These are phyloP conservation scores for Kurtzmaniella quercitrusa DNA, from an alignment of 1,139 yeast genomes.

Conservation along the genomic window DNA sequence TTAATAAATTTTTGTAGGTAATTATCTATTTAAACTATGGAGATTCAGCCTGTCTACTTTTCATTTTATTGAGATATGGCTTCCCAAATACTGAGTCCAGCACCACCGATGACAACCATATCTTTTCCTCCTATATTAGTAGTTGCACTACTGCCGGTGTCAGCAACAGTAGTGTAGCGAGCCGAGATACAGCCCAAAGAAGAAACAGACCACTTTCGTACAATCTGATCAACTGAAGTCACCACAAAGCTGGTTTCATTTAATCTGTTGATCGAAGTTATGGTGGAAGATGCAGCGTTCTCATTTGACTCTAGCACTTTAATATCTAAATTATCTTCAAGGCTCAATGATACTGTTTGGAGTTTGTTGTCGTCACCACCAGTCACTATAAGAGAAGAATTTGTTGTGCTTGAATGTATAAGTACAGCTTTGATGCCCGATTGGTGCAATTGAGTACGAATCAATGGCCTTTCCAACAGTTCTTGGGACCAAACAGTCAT, in stretches of 20 bases:
- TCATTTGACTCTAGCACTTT: slow-evolving; percentile 30
- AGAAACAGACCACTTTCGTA: slow-evolving; percentile 57
- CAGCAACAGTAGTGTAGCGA: slow-evolving; percentile 79
- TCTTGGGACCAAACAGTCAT: slow-evolving; percentile 56
- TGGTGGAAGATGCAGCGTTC: slow-evolving; percentile 81
- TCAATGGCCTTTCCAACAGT: slow-evolving; percentile 21
- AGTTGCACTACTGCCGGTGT: slow-evolving; percentile 70
- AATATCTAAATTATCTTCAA: slow-evolving; percentile 16
- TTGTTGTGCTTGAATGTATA: slow-evolving; percentile 11
- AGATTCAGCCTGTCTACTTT: too few relatives aligned
- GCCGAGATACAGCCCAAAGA: slow-evolving; percentile 36
- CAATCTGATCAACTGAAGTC: slow-evolving; percentile 75
- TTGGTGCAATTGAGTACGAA: slow-evolving; percentile 65
- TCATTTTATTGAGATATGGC: too few relatives aligned
- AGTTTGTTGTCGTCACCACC: slow-evolving; percentile 95
- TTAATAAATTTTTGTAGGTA: slow-evolving; percentile 7
- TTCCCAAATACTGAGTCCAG: slow-evolving; percentile 61
- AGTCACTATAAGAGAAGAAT: slow-evolving; percentile 44
- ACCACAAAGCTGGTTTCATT: slow-evolving; percentile 30
- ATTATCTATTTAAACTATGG: too few relatives aligned
- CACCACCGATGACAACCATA: slow-evolving; percentile 60
- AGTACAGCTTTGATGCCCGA: slow-evolving; percentile 68
- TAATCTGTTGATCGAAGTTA: slow-evolving; percentile 55
- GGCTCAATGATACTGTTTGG: slow-evolving; percentile 35
- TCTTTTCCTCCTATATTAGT: slow-evolving; percentile 19